Evolutionary conservation across 1,284 basidiomycete genomes (phyloP), one percentile per base, ranked within the genome.

Genomic region (Pulchroboletus neoregius): DNA sequence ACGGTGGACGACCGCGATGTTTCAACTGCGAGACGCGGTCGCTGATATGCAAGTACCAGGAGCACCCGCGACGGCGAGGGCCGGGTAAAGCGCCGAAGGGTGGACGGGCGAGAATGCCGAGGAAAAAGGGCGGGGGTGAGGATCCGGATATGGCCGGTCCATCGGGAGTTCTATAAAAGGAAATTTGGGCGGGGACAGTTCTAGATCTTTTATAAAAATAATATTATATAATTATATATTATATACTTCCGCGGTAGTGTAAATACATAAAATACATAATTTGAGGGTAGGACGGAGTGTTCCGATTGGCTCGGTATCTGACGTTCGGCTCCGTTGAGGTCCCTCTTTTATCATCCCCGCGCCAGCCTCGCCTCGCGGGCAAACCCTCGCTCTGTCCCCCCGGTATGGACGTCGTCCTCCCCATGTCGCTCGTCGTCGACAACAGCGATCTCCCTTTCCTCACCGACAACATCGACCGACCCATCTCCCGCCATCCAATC

Each of bases 11-110:
- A 49, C 85, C 84, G 26, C 63, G 67, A 6, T 88, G 86, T 56
- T 68, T 63, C 11, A 79, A 82, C 54, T 88, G 85, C 64, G 58
- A 54, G 20, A 70, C 69, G 23, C 76, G 78, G 26, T 60, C 67
- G 43, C 63, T 70, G 45, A 54, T 60, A 35, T 88, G 85, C 61
- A 61, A 60, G 45, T 88, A 87, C 65, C 74, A 72, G 35, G 62
- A 67, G 16, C 61, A 71, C 16, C 72, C 74, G n/a, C 71, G 75
- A 60, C 75, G 84, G 28, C 77, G 84, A 39, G 84, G 85, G 6
- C 84, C 83, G 50, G 85, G 84, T 20, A 86, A 82, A 65, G 77
- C 79, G 28, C 75, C 78, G 18, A 80, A 79, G 58, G 76, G 69
- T 2, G 58, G 58, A 37, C 57, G 61, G 56, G 56, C 48, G 45